Evolutionary conservation across 202 grass and related monocot genomes (phyloP), one percentile per base, ranked within the genome.

Genomic region (Panicum hallii): DNA sequence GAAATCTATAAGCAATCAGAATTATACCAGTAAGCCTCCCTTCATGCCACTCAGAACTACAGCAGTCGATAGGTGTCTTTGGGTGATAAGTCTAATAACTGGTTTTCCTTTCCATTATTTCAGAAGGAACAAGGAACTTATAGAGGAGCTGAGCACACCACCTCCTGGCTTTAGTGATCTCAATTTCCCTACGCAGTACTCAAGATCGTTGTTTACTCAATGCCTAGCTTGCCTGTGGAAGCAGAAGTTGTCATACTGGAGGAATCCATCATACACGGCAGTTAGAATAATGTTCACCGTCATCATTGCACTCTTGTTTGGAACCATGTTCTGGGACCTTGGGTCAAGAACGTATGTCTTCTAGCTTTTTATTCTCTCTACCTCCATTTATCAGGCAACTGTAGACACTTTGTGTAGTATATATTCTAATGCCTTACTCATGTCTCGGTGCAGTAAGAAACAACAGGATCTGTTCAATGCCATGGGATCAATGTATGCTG

Each of bases 211-310:
- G 58, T 56, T 86, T 74, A 90, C 85, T 32, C 94, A 97, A 64
- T 97, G 88, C 57, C 26, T 94, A 67, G 91, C 94, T 88, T 92
- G 89, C 64, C 83, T 97, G 8, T 97, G 94, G 92, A 97, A 97
- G 78, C 94, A 97, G 81, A 83, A 86, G 11, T 69, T 67, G 55
- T 97, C 94, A 77, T 97, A 97, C 68, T 97, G 94, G 94, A 90
- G 94, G 68, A 97, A 97, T 63, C 89, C 94, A 61, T 72, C 91
- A 17, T 94, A 94, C 75, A 97, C 87, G 10, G 94, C 91, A 12
- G 85, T 94, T 43, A 85, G 90, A 50, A 85, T 97, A 36, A 66
- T 92, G 44, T 92, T 92, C 75, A 97, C 91, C 52, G 55, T 83
- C 7, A 20, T 84, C 50, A 90, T 94, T 8, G 89, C 88, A 0